These are phyloP conservation scores for Colletotrichum ledebouriae DNA, from an alignment of 2,329 filamentous ascomycete genomes.

Conservation along the genomic window DNA sequence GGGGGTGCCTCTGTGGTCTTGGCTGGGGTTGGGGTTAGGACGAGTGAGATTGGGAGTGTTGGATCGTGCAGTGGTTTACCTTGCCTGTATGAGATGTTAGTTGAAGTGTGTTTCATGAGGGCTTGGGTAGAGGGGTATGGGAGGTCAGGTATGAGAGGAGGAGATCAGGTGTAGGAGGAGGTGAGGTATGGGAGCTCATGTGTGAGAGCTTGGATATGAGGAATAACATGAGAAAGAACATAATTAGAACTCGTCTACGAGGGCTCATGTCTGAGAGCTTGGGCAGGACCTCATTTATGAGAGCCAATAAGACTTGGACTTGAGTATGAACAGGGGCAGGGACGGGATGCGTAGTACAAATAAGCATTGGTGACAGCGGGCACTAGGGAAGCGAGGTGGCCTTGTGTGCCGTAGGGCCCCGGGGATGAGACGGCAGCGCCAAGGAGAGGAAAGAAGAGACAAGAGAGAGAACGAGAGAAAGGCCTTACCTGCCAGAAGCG, in stretches of 20 bases:
- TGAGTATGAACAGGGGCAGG: conserved; percentile 6
- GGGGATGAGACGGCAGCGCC: conserved; percentile 30
- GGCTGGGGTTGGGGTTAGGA: conserved; percentile 63
- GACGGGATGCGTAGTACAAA: conserved; percentile 23
- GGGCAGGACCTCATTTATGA: neutral
- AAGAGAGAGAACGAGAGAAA: conserved; percentile 8
- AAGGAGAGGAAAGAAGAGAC: conserved; percentile 16
- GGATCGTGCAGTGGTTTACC: conserved; percentile 46
- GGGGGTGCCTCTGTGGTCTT: conserved; percentile 95
- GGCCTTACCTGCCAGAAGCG: conserved; percentile 94
- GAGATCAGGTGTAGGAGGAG: too few relatives aligned
- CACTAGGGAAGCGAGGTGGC: conserved; percentile 18
- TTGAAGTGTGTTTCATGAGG: too few relatives aligned
- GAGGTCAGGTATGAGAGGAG: too few relatives aligned
- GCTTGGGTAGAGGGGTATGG: too few relatives aligned
- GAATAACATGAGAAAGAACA: neutral
- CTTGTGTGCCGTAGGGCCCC: conserved; percentile 25
- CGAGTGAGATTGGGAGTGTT: neutral
- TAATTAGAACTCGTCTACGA: too few relatives aligned
- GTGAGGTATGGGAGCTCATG: too few relatives aligned
- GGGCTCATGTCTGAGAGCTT: neutral
- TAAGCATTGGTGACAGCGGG: conserved; percentile 37
- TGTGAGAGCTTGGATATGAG: neutral
- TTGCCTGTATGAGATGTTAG: conserved; percentile 49
- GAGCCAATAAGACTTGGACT: neutral